phyloP scores from a whole-genome alignment of 1,284 basidiomycete genomes.

The Cutaneotrichosporon sp. region DNA sequence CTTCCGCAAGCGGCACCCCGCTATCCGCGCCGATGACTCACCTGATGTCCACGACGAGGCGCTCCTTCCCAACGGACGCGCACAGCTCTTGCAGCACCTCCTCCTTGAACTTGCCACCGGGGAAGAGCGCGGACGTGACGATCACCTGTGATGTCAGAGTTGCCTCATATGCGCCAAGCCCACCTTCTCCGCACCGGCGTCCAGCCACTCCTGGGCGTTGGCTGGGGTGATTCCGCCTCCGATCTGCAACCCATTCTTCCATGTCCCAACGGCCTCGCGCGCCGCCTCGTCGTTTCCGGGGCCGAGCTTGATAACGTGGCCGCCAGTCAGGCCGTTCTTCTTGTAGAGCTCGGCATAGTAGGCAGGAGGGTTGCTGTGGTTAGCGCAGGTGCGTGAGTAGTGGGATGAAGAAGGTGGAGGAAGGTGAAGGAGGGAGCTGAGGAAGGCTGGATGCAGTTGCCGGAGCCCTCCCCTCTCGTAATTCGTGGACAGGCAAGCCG shows the following conservation, averaged over 20 bases:
- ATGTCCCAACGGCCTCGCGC: slow-evolving; percentile 73
- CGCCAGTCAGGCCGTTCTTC: slow-evolving; percentile 70
- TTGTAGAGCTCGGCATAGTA: slow-evolving; percentile 83
- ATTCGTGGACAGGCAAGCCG: too few species aligned
- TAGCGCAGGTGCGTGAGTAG: not conserved
- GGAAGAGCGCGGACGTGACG: slow-evolving; percentile 95
- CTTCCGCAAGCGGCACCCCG: not conserved
- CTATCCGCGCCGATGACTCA: slow-evolving; percentile 43
- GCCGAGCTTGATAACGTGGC: slow-evolving; percentile 97
- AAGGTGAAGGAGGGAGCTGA: not conserved
- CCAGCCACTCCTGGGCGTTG: slow-evolving; percentile 84
- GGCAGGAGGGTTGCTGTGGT: slow-evolving; percentile 69
- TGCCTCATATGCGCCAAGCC: slow-evolving; percentile 1
- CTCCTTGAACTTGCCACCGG: slow-evolving; percentile 72
- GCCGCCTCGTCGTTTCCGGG: slow-evolving; percentile 84
- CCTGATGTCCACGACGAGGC: slow-evolving; percentile 94
- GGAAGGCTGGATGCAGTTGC: not conserved
- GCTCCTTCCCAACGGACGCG: slow-evolving; percentile 75
- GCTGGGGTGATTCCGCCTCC: slow-evolving; percentile 86
- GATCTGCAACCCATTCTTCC: slow-evolving; percentile 85
- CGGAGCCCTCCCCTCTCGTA: not conserved
- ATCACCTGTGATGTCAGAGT: slow-evolving; percentile 67
- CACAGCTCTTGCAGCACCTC: slow-evolving; percentile 69
- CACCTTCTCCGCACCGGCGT: slow-evolving; percentile 89
- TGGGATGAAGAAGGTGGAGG: not conserved